Base-by-base conservation (phyloP, 768 basidiomycete species). In the Boletus edulis region DNA sequence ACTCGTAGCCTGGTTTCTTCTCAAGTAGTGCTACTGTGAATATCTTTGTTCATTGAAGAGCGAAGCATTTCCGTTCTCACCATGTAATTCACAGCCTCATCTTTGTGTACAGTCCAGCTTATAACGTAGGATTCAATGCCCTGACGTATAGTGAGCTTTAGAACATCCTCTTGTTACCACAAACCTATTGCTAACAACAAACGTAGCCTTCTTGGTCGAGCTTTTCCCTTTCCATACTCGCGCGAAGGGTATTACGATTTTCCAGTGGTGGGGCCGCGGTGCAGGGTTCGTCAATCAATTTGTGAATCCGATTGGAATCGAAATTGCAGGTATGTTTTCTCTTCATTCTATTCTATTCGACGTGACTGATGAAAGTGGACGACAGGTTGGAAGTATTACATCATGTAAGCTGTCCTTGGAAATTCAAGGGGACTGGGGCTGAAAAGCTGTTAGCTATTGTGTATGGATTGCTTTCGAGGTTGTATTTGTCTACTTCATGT, bases 191-290 rank as follows among this genome's bases (percentile, higher is more conserved):
- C 34, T 35, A 14, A 35, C 14, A 5, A 35, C 13, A 35, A 14
- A 14, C 13, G 34, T 35, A 83, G 83, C 84, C 4, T 86, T 75
- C 75, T 67, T 85, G 56, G 83, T 86, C n/a, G 85, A 86, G 61
- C 64, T 87, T 32, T 86, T 86, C 75, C 85, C 85, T 0, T 86
- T 75, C 69, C 79, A 82, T 54, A 76, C 77, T 27, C 81, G 85
- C 51, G 77, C 85, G 1, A 80, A 78, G 64, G 85, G 85, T 38
- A 78, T 86, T 49, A 71, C 83, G 5, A 62, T 86, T 15, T 85
- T 82, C 73, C 82, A 86, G 58, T 81, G 76, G 74, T 82, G 79
- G 66, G 72, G 76, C 43, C 78, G 84, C 11, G 67, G 75, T 4
- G 58, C 34, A 5, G 47, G 15, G n/a, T 66, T 66, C 38, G 10